Conservation (phyloP, 2,329 filamentous ascomycete species). For the Phialophora chinensis region DNA sequence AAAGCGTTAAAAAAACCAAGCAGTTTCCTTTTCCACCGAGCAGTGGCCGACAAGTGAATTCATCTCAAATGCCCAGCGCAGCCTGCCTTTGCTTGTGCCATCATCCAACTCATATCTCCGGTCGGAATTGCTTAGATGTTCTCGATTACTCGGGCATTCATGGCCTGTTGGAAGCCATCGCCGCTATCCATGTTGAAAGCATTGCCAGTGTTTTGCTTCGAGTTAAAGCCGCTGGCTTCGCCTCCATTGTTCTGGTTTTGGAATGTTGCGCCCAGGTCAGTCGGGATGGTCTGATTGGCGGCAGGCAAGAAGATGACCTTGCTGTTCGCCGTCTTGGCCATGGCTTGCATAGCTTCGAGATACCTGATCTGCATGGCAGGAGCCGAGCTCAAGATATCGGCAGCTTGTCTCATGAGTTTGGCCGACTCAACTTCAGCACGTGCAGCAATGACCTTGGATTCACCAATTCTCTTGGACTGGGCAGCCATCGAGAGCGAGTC, state of each 20-base stretch:
- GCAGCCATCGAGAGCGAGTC: slow-evolving; percentile 97
- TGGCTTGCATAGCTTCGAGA: slow-evolving; percentile 97
- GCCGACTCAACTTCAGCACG: slow-evolving; percentile 95
- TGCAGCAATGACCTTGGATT: slow-evolving; percentile 97
- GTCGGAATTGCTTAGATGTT: slow-evolving; percentile 68
- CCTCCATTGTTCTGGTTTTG: slow-evolving; percentile 56
- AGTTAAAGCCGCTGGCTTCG: slow-evolving; percentile 54
- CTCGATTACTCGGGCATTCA: slow-evolving; percentile 83
- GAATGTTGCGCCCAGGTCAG: slow-evolving; percentile 56
- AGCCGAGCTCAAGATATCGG: slow-evolving; percentile 87
- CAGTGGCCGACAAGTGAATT: background rate
- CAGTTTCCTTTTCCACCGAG: background rate
- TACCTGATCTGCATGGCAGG: slow-evolving; percentile 99
- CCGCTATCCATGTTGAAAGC: slow-evolving; percentile 46
- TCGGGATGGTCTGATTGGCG: slow-evolving; percentile 63
- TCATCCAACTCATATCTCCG: background rate
- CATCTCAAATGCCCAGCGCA: background rate
- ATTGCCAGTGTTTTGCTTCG: slow-evolving; percentile 48
- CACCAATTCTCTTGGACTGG: slow-evolving; percentile 97
- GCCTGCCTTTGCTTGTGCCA: background rate
- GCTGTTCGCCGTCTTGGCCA: slow-evolving; percentile 90
- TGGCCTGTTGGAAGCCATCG: slow-evolving; percentile 76
- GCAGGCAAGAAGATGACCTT: slow-evolving; percentile 86
- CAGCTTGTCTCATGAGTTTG: slow-evolving; percentile 78
- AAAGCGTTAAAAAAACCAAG: background rate